Evolutionary conservation across 1,284 basidiomycete genomes (phyloP).

Genomic region (Heterobasidion irregulare): DNA sequence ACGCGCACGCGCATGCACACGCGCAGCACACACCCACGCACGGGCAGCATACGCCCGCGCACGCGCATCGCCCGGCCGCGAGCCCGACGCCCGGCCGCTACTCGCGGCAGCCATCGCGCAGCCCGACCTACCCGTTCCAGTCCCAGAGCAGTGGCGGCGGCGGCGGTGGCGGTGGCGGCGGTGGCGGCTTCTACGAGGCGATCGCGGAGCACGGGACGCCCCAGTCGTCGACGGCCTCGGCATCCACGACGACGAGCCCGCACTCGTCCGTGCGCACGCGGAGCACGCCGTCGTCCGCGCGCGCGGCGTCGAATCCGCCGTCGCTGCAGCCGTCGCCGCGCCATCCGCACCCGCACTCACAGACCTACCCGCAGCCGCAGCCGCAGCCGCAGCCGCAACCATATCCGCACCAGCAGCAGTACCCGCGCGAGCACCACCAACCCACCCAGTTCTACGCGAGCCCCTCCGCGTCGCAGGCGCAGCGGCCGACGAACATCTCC

Average conservation of each 20-base stretch:
- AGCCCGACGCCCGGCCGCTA: too few relatives aligned
- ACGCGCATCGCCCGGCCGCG: too few relatives aligned
- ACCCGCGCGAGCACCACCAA: not conserved
- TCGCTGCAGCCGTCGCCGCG: slow-evolving; percentile 2
- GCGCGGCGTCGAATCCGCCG: slow-evolving; percentile 1
- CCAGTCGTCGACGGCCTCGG: not conserved
- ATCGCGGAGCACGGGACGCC: not conserved
- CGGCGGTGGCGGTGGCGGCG: not conserved
- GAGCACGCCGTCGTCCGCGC: slow-evolving; percentile 8
- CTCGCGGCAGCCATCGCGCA: not conserved
- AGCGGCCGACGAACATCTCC: slow-evolving; percentile 10
- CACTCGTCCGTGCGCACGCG: slow-evolving; percentile 5
- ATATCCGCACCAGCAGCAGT: not conserved
- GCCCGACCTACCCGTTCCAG: slow-evolving; percentile 1
- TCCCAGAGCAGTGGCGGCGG: not conserved
- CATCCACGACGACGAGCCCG: not conserved
- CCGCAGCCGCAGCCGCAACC: too few relatives aligned
- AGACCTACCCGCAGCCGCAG: not conserved
- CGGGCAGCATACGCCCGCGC: not conserved
- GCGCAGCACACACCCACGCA: not conserved
- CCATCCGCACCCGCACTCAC: not conserved
- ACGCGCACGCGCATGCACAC: not conserved
- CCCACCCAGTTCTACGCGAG: slow-evolving; percentile 20
- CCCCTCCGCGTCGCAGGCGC: slow-evolving; percentile 19
- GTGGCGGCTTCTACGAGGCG: too few relatives aligned